Evolutionary conservation across 2,329 filamentous ascomycete genomes (phyloP), one percentile per base, ranked within the genome.

Genomic region (Aspergillus alliaceus): DNA sequence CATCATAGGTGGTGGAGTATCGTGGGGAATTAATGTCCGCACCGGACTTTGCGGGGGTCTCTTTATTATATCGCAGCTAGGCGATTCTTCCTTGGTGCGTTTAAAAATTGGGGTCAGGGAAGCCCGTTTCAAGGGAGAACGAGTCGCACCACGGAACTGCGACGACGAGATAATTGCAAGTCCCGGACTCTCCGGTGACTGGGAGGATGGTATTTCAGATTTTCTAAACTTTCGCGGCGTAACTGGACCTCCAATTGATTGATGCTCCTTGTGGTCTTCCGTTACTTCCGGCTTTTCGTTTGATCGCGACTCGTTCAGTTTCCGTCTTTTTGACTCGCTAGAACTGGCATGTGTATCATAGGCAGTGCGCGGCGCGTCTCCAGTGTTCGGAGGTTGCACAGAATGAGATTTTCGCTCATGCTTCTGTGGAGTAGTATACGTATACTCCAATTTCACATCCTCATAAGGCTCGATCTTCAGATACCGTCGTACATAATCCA

Each of bases 151-250:
- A 20, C 61, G 64, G 39, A 73, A 70, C 44, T 73, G 68, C 31
- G 69, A 73, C 9, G 72, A 70, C n/a, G 72, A 68, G 29, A 74
- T 69, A n/a, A 74, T 59, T 11, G 68, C 66, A 14, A 76, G 46
- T 2, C 70, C 72, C 20, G 75, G 74, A 44, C 75, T 77, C 61
- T 77, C 75, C 1, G 75, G 75, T 7, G 75, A 77, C 39, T 78
- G 75, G 6, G 75, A 77, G 3, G 75, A 78, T 5, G 74, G 75
- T 53, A 78, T 71, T 53, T 75, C 73, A 8, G 66, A 58, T 46
- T 58, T 69, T 18, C 56, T 60, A 31, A 51, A 51, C 58, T 74
- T 77, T 40, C 61, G 66, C 6, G 75, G 75, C 1, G 75, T 78
- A 6, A 63, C 53, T 31, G 71, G 72, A 12, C 31, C 37, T 25